Percentiles rank a stretch among this genome's conserved stretches.
phyloP scores from a whole-genome alignment of 2,329 filamentous ascomycete species.

The Diplodia sapinea region DNA sequence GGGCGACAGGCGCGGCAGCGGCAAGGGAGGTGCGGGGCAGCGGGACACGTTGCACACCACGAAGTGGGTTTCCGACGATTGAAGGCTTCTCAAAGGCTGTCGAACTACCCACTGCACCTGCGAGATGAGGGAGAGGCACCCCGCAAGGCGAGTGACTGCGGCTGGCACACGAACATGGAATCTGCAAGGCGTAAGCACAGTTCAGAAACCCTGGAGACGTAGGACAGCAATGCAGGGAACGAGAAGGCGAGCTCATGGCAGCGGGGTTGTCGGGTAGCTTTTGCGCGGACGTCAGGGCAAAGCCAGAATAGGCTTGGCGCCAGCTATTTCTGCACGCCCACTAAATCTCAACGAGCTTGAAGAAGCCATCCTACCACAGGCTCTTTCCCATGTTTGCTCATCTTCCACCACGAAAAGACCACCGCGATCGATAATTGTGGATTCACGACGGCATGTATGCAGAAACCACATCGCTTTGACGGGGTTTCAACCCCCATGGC shows the following conservation, averaged over 20 bases:
- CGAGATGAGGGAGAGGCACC: not conserved
- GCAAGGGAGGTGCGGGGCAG: not conserved
- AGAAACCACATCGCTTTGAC: too few species aligned
- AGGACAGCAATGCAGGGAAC: not conserved
- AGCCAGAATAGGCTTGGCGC: not conserved
- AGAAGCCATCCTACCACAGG: too few species aligned
- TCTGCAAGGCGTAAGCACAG: not conserved
- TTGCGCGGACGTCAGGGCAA: not conserved
- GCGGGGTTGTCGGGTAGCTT: slow-evolving; percentile 1
- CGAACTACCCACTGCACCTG: not conserved
- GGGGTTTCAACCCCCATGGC: too few species aligned
- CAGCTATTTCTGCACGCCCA: too few species aligned
- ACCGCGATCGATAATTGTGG: too few species aligned
- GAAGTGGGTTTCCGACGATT: not conserved
- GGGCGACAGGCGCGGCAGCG: not conserved
- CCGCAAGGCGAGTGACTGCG: not conserved
- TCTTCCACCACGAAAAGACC: too few species aligned
- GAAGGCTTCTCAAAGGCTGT: not conserved
- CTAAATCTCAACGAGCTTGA: not conserved
- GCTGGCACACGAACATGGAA: not conserved
- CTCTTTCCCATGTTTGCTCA: too few species aligned
- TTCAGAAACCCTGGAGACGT: not conserved
- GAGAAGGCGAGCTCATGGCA: not conserved
- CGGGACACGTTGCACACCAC: not conserved
- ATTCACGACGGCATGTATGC: too few species aligned